phyloP scores from a whole-genome alignment of 306 rosid species.

The Corylus avellana region DNA sequence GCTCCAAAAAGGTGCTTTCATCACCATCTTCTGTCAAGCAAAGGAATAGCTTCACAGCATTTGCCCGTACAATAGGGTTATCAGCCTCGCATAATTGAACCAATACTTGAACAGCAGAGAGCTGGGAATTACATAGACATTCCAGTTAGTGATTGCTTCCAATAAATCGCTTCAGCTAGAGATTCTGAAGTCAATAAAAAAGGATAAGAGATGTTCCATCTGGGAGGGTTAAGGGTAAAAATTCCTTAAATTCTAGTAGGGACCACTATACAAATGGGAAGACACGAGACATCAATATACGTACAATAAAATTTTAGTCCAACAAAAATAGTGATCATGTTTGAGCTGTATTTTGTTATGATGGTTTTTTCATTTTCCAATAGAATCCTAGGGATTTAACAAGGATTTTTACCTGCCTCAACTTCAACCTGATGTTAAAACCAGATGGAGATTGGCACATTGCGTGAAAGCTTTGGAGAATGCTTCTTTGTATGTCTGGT shows the following conservation, averaged over 20 bases:
- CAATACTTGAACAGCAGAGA: constrained; percentile 60
- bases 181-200: not conserved
- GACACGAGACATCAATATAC: not conserved
- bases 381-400: not conserved
- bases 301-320: too few relatives aligned
- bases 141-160: not conserved
- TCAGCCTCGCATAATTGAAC: constrained; percentile 52
- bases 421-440: constrained; percentile 49
- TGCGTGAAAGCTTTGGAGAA: constrained; percentile 54
- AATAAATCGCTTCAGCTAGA: not conserved
- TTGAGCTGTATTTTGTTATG: too few relatives aligned
- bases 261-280: not conserved
- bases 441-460: constrained; percentile 60
- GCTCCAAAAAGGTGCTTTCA: constrained; percentile 38
- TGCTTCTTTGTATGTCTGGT: constrained; percentile 50
- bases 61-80: constrained; percentile 36
- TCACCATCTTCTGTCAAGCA: constrained; percentile 52
- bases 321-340: too few relatives aligned
- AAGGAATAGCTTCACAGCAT: constrained; percentile 49
- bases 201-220: not conserved
- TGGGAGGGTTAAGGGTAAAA: not conserved
- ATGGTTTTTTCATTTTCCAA: not conserved
- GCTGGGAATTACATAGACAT: constrained; percentile 38
- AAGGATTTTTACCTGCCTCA: constrained; percentile 47
- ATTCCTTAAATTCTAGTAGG: not conserved